These are phyloP conservation scores for Aspergillus clavatus DNA, from an alignment of 2,329 filamentous ascomycete species.

Conservation along the genomic window DNA sequence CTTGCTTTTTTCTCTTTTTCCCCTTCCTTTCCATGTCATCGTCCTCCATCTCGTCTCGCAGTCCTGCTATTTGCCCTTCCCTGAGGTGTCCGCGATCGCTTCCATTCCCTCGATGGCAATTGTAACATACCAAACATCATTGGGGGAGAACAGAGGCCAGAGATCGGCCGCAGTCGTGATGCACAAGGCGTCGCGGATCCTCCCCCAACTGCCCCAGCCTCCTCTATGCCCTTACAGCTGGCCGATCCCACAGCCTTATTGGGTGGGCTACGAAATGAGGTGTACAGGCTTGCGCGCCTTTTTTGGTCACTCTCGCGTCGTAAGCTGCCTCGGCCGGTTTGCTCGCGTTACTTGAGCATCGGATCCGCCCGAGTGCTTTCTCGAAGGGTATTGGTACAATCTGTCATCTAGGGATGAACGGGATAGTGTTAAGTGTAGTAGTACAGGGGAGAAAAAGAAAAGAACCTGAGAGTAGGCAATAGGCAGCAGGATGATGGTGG, in stretches of 20 bases:
- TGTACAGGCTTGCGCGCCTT: not conserved
- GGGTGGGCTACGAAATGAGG: constrained; percentile 6
- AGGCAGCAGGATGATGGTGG: no score
- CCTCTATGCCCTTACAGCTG: not conserved
- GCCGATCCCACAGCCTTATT: not conserved
- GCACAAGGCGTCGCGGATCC: not conserved
- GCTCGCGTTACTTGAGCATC: no score
- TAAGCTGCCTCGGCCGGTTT: not conserved
- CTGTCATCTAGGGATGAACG: no score
- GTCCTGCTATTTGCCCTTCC: no score
- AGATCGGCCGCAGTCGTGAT: not conserved
- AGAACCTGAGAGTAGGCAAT: no score
- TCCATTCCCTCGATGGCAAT: not conserved
- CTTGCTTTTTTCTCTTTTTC: constrained; percentile 1
- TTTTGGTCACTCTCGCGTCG: not conserved
- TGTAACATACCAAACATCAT: not conserved
- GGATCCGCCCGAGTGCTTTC: no score
- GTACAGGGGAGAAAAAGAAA: no score
- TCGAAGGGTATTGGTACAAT: no score
- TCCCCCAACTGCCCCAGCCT: no score
- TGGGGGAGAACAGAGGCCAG: not conserved
- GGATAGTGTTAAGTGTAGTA: no score
- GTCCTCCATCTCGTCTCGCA: no score
- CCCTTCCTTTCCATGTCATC: constrained; percentile 3
- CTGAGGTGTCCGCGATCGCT: no score